Evolutionary conservation across 2,329 filamentous ascomycete species (phyloP).

Genomic region (Akanthomyces lecanii): DNA sequence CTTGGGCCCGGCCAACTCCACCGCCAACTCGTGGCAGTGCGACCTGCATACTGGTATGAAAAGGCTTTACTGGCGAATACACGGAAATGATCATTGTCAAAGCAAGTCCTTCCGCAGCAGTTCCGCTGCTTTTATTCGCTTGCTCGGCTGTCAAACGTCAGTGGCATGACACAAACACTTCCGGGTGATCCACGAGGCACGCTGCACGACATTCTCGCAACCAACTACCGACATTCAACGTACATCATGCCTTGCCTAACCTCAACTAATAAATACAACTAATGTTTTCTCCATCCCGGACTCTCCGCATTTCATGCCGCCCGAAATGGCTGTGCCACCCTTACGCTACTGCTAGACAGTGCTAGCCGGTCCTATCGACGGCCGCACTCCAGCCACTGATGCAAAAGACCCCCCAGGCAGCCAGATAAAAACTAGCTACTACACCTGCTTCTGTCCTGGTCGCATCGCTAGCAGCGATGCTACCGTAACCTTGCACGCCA

Average conservation of each 20-base stretch:
- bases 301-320: not conserved
- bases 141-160: too few species aligned
- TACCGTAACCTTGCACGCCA: not conserved
- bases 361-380: not conserved
- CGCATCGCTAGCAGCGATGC: not conserved
- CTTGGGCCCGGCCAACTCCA: not conserved
- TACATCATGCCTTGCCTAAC: not conserved
- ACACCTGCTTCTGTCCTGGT: not conserved
- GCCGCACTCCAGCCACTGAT: not conserved
- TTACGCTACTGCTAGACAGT: not conserved
- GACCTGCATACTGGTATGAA: too few species aligned
- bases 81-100: too few species aligned
- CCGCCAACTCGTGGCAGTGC: not conserved
- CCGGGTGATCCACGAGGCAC: too few species aligned
- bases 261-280: not conserved
- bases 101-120: too few species aligned
- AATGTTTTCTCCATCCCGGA: not conserved
- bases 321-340: not conserved
- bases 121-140: too few species aligned
- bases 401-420: not conserved
- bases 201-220: not conserved
- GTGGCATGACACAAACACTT: too few species aligned
- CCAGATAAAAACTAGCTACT: not conserved
- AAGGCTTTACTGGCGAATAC: too few species aligned
- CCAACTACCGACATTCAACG: not conserved